A percentile compares a stretch with the other conserved stretches of the same genome.
Evolutionary conservation across 306 rosid genomes (phyloP).

Genomic region (Amphicarpaea edgeworthii): DNA sequence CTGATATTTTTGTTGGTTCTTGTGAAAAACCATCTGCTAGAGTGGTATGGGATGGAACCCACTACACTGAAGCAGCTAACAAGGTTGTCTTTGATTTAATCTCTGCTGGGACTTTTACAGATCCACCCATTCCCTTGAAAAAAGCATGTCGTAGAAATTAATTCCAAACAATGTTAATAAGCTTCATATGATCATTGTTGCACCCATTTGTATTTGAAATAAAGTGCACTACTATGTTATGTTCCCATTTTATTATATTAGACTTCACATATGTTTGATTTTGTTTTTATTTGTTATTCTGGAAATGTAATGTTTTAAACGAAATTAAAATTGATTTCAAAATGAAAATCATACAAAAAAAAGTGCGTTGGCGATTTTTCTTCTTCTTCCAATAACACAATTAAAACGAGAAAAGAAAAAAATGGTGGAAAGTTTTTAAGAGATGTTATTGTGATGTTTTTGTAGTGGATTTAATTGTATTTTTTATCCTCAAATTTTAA

Average conservation of each 20-base stretch:
- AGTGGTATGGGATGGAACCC: slow-evolving; percentile 63
- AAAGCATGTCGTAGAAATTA: slow-evolving; percentile 46
- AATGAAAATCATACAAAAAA: no score
- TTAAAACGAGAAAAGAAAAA: no score
- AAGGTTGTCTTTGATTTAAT: slow-evolving; percentile 49
- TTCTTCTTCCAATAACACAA: no score
- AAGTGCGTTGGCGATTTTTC: no score
- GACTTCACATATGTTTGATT: no score
- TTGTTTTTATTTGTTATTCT: no score
- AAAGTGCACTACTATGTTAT: neutral
- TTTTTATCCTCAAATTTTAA: no score
- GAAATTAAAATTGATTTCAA: no score
- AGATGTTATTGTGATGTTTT: no score
- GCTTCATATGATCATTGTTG: neutral
- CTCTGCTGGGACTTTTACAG: slow-evolving; percentile 56
- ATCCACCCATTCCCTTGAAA: slow-evolving; percentile 55
- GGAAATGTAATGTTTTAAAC: no score
- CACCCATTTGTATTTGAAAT: neutral
- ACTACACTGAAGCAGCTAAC: slow-evolving; percentile 64
- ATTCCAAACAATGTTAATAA: neutral
- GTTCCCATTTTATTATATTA: neutral
- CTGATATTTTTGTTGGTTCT: slow-evolving; percentile 16
- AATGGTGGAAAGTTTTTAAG: no score
- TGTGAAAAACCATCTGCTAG: slow-evolving; percentile 42
- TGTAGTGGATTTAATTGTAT: no score